phyloP scores from a whole-genome alignment of 805 yeast genomes.

The Lachancea lanzarotensis region DNA sequence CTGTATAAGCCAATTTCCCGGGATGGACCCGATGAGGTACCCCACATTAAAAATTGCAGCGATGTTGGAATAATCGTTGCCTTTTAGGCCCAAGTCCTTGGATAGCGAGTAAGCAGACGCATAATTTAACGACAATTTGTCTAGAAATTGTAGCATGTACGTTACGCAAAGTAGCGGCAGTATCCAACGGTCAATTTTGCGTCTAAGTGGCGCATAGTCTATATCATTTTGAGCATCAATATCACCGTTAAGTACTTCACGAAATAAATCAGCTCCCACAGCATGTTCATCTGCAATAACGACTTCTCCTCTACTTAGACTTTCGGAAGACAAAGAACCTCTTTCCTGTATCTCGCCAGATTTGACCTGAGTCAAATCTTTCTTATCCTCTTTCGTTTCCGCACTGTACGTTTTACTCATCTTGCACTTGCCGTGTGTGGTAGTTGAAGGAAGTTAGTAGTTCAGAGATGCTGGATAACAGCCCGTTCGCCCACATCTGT shows the following conservation, averaged over 20 bases:
- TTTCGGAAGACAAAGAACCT: neutral
- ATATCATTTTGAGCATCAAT: slow-evolving; percentile 11
- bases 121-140: slow-evolving; percentile 15
- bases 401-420: neutral
- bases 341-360: slow-evolving; percentile 1
- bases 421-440: neutral
- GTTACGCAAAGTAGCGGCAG: slow-evolving; percentile 19
- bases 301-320: neutral
- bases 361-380: neutral
- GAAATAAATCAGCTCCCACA: slow-evolving; percentile 16
- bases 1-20: slow-evolving; percentile 17
- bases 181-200: slow-evolving; percentile 20
- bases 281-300: slow-evolving; percentile 5
- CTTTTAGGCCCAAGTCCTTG: slow-evolving; percentile 34
- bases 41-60: slow-evolving; percentile 38
- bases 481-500: too few relatives aligned
- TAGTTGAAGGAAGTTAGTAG: too few relatives aligned
- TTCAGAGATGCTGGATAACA: too few relatives aligned
- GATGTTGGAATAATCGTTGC: slow-evolving; percentile 35
- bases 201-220: slow-evolving; percentile 17
- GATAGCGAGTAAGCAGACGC: slow-evolving; percentile 21
- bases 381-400: slow-evolving; percentile 1
- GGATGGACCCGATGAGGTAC: slow-evolving; percentile 31
- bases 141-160: slow-evolving; percentile 18
- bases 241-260: slow-evolving; percentile 12